These are phyloP conservation scores for Corynespora cassiicola DNA, from an alignment of 2,329 filamentous ascomycete genomes.

Conservation along the genomic window DNA sequence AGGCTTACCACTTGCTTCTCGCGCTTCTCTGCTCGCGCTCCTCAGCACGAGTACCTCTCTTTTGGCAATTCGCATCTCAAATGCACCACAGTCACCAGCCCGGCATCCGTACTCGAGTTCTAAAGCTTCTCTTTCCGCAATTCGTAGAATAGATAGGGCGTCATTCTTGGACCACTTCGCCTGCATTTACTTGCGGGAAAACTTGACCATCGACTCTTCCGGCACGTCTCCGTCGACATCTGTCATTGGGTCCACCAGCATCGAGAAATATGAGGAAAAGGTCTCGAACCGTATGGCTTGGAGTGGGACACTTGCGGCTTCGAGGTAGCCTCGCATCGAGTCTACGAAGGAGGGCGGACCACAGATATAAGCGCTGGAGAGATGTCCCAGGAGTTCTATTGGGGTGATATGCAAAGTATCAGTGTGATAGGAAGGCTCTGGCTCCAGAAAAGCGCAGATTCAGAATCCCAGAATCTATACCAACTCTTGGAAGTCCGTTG, in stretches of 20 bases:
- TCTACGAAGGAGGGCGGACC: constrained; percentile 3
- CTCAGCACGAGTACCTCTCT: constrained; percentile 1
- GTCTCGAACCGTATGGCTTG: constrained; percentile 2
- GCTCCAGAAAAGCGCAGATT: too few species aligned
- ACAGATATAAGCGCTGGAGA: constrained; percentile 7
- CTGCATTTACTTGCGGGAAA: neutral
- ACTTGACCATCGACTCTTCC: constrained; percentile 3
- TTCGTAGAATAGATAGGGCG: constrained; percentile 1
- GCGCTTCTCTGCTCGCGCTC: constrained; percentile 1
- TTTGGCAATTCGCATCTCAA: constrained; percentile 6
- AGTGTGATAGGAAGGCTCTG: constrained; percentile 1
- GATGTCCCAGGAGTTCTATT: constrained; percentile 3
- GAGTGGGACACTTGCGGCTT: neutral
- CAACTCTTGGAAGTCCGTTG: too few species aligned
- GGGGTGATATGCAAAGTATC: constrained; percentile 9
- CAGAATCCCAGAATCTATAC: too few species aligned
- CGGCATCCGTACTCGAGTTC: constrained; percentile 10
- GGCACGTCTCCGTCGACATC: constrained; percentile 2
- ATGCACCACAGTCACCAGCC: constrained; percentile 1
- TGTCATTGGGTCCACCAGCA: too few species aligned
- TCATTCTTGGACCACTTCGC: constrained; percentile 2
- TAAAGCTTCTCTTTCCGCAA: constrained; percentile 4
- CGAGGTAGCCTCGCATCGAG: neutral
- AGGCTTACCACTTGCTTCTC: neutral
- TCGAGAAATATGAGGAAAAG: neutral